These are phyloP conservation scores for Paradendryphiella salina DNA, from an alignment of 2,329 filamentous ascomycete genomes.

Conservation along the genomic window DNA sequence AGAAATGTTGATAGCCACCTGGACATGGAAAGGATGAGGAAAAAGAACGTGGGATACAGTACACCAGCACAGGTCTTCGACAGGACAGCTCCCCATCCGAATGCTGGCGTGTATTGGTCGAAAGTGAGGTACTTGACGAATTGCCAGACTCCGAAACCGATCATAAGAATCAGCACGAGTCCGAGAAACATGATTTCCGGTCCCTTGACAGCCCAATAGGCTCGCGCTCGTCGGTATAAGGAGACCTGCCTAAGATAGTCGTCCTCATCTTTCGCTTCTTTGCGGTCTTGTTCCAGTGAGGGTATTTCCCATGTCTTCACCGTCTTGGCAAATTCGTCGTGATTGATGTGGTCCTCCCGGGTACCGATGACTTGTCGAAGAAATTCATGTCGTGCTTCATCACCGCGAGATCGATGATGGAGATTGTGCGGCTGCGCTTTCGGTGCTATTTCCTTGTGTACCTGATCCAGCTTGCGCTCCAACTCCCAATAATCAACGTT, in stretches of 20 bases:
- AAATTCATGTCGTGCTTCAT: conserved; percentile 56
- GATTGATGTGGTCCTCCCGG: conserved; percentile 50
- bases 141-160: conserved; percentile 61
- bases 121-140: conserved; percentile 57
- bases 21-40: conserved; percentile 62
- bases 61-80: conserved; percentile 60
- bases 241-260: conserved; percentile 54
- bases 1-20: conserved; percentile 59
- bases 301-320: conserved; percentile 56
- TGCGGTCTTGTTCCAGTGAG: conserved; percentile 53
- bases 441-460: conserved; percentile 57
- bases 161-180: conserved; percentile 53
- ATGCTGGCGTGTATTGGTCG: conserved; percentile 52
- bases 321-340: conserved; percentile 52
- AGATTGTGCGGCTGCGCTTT: conserved; percentile 54
- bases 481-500: conserved; percentile 58
- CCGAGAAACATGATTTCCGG: conserved; percentile 56
- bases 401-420: conserved; percentile 43
- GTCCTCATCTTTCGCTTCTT: conserved; percentile 53
- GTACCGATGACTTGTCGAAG: conserved; percentile 56
- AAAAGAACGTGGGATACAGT: conserved; percentile 62
- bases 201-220: conserved; percentile 61
- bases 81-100: conserved; percentile 61
- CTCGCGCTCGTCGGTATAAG: conserved; percentile 52
- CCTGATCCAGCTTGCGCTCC: conserved; percentile 58